These are phyloP conservation scores for Coniochaeta pulveracea DNA, from an alignment of 2,329 filamentous ascomycete species.

Conservation along the genomic window DNA sequence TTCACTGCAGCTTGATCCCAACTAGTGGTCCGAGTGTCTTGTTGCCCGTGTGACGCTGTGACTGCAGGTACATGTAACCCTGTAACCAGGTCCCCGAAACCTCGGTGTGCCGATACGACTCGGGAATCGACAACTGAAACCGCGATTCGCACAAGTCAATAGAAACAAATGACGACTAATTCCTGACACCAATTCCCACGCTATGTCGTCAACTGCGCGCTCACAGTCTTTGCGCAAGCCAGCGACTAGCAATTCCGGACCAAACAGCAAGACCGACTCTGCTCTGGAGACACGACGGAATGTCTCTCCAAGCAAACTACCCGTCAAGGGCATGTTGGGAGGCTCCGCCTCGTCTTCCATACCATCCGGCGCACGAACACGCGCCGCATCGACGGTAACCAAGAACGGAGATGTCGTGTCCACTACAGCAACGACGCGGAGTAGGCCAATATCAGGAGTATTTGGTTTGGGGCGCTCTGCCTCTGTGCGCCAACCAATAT, in stretches of 20 bases:
- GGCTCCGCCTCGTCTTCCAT: conserved; percentile 13
- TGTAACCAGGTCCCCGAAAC: no score
- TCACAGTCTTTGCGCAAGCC: conserved; percentile 38
- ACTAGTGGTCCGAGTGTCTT: no score
- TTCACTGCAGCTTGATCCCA: no score
- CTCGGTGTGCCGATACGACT: no score
- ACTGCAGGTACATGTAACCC: no score
- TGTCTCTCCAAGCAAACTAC: conserved; percentile 37
- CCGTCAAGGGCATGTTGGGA: conserved; percentile 35
- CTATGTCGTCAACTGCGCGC: conserved; percentile 33
- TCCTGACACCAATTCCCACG: conserved; percentile 2
- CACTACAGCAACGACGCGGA: conserved; percentile 2
- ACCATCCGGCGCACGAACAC: conserved; percentile 7
- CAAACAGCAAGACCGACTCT: conserved; percentile 6
- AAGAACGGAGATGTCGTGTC: not conserved
- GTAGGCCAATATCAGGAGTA: conserved; percentile 12
- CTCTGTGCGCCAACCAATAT: conserved; percentile 4
- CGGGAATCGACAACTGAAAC: not conserved
- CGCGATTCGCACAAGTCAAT: conserved; percentile 2
- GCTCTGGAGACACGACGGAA: conserved; percentile 17
- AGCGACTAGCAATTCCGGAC: conserved; percentile 8
- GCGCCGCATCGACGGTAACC: not conserved
- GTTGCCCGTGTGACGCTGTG: no score
- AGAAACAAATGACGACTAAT: conserved; percentile 2
- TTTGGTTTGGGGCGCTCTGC: conserved; percentile 10